Evolutionary conservation across 257 asterid genomes (phyloP), one percentile per base, ranked within the genome.

Genomic region (Cordia subcordata): DNA sequence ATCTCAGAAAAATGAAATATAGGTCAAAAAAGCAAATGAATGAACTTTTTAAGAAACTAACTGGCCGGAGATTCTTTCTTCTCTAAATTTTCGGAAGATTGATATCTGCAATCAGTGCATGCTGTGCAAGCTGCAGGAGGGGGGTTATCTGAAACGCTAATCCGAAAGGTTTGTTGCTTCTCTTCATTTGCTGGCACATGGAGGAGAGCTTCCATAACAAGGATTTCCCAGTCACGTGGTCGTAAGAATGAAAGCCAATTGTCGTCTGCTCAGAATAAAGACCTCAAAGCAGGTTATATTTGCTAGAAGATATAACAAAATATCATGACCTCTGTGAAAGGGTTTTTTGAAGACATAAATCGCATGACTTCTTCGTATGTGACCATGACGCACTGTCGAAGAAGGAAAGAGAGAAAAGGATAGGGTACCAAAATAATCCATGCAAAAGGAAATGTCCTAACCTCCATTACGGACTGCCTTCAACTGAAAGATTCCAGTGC

Each of bases 401-500:
- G 35, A 27, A 27, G 35, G 3, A 27, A 27, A 27, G 3, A 27
- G 6, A 27, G 6, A 6, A 27, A 27, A 27, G 35, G 6, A n/a
- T 9, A 17, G 58, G 13, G 17, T 15, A 33, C 37, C 11, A 39
- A 32, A 19, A 50, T 46, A n/a, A 42, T 27, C 21, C 27, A 27
- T 46, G 40, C 17, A 10, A 10, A 44, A 49, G 16, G 61, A 64
- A 45, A 9, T 27, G 53, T 46, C 51, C 71, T 1, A 53, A 88
- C 98, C 94, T 86, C 88, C 89, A 64, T 68, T 72, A n/a, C 95
- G 86, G 68, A 88, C 87, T 47, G 99, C 99, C 82, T 88, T 92
- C 64, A 92, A 73, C 82, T 82, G 99, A 69, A 89, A 78, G 62
- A 86, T 89, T 53, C 90, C 99, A 22, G 88, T 73, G 83, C 96